phyloP scores from a whole-genome alignment of 352 stramenopile genomes.

The Phytophthora sojae region DNA sequence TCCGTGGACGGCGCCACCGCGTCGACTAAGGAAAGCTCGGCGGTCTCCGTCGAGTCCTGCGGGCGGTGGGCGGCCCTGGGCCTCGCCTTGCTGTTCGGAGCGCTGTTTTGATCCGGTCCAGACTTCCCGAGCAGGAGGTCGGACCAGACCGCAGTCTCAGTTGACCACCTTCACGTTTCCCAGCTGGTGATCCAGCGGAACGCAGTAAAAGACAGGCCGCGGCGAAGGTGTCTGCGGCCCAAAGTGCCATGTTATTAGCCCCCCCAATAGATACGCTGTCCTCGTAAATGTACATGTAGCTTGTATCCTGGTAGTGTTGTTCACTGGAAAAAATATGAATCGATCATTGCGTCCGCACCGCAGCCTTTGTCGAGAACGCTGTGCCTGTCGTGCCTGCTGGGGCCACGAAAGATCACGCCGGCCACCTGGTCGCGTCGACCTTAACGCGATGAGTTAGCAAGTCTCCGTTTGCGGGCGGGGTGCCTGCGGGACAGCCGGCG shows the following conservation, averaged over 20 bases:
- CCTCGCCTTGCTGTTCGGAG: slow-evolving; percentile 27
- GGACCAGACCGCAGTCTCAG: slow-evolving; percentile 18
- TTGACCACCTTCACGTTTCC: slow-evolving; percentile 17
- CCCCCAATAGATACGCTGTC: slow-evolving; percentile 13
- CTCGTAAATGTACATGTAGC: slow-evolving; percentile 1
- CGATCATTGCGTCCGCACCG: no score
- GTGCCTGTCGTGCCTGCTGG: slow-evolving; percentile 13
- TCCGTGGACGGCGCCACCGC: slow-evolving; percentile 3
- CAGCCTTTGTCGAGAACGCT: neutral
- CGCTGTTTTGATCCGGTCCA: slow-evolving; percentile 18
- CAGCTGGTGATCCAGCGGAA: slow-evolving; percentile 27
- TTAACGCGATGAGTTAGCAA: slow-evolving; percentile 12
- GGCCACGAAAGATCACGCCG: slow-evolving; percentile 16
- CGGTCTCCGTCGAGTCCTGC: slow-evolving; percentile 12
- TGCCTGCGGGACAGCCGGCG: slow-evolving; percentile 13
- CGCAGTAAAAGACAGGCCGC: slow-evolving; percentile 20
- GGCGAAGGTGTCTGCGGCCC: slow-evolving; percentile 4
- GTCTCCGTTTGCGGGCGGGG: neutral
- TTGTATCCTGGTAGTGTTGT: slow-evolving; percentile 18
- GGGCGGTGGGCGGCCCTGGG: slow-evolving; percentile 22
- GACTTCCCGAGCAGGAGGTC: slow-evolving; percentile 13
- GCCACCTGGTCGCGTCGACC: slow-evolving; percentile 12
- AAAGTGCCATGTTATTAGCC: neutral
- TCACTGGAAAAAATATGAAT: no score
- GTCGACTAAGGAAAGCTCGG: slow-evolving; percentile 26